Evolutionary conservation across 768 basidiomycete genomes (phyloP).

Genomic region (Leccinum incarnatum): DNA sequence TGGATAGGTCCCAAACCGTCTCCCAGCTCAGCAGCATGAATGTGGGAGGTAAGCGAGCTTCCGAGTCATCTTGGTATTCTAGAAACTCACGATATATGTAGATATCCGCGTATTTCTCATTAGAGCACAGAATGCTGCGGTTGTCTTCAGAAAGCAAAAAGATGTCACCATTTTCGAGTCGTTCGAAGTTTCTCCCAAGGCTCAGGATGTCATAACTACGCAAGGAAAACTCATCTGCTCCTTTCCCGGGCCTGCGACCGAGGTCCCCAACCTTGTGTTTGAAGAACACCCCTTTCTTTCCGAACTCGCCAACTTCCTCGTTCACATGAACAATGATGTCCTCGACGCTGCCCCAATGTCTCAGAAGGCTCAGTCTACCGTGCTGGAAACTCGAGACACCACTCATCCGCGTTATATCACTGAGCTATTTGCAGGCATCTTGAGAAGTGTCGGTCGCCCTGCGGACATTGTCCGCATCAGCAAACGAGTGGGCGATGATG

Average conservation of each 20-base stretch:
- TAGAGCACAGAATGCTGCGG: slow-evolving; percentile 44
- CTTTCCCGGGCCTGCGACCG: slow-evolving; percentile 44
- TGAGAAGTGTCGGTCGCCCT: background rate
- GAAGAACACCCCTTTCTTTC: slow-evolving; percentile 30
- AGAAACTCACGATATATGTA: slow-evolving; percentile 13
- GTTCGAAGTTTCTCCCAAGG: slow-evolving; percentile 43
- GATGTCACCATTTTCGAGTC: slow-evolving; percentile 36
- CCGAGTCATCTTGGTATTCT: background rate
- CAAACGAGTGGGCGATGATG: slow-evolving; percentile 6
- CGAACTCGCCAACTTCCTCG: slow-evolving; percentile 40
- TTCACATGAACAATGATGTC: slow-evolving; percentile 30
- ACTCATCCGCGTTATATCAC: background rate
- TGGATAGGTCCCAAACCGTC: slow-evolving; percentile 7
- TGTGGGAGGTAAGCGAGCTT: slow-evolving; percentile 2
- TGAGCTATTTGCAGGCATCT: background rate
- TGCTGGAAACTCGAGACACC: slow-evolving; percentile 8
- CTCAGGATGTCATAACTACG: slow-evolving; percentile 32
- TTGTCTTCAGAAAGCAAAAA: slow-evolving; percentile 35
- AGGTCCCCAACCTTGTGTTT: slow-evolving; percentile 29
- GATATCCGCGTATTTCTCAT: slow-evolving; percentile 40
- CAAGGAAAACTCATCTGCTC: slow-evolving; percentile 42
- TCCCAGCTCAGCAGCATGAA: slow-evolving; percentile 10
- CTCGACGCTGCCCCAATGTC: slow-evolving; percentile 21
- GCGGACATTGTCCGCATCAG: background rate
- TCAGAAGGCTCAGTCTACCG: slow-evolving; percentile 1